Evolutionary conservation across 73 alveolate species (phyloP).

Genomic region (Paraurostyla sp.): DNA sequence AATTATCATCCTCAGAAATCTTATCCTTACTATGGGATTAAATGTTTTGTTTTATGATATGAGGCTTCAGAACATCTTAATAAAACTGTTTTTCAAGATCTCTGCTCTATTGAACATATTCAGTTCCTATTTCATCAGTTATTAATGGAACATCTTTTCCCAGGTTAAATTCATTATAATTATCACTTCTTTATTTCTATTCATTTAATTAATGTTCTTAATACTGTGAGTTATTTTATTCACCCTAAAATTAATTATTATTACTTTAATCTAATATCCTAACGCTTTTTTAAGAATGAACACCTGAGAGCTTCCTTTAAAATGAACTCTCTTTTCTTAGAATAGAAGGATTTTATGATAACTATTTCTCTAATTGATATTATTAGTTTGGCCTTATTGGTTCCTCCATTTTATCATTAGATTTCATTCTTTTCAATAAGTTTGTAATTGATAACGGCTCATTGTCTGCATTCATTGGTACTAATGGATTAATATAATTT

Average conservation of each 20-base stretch:
- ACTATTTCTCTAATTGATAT: neutral
- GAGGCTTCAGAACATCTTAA: neutral
- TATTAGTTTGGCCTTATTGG: too few species aligned
- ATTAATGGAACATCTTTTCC: neutral
- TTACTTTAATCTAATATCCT: constrained; percentile 16
- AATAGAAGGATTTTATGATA: neutral
- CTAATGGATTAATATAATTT: neutral
- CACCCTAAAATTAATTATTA: too few species aligned
- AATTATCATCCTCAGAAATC: neutral
- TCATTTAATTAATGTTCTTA: neutral
- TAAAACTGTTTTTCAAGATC: neutral
- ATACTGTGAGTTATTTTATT: neutral
- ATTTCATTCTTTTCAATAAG: constrained; percentile 15
- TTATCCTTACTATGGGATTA: too few species aligned
- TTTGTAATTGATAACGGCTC: constrained; percentile 6
- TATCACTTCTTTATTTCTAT: neutral
- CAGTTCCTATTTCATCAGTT: neutral
- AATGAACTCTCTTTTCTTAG: neutral
- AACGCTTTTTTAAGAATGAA: neutral
- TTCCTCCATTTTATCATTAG: neutral
- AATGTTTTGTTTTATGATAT: neutral
- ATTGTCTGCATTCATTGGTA: constrained; percentile 28
- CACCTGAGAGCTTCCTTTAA: neutral
- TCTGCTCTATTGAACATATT: constrained; percentile 16
- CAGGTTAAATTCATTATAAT: neutral